Conservation (phyloP, 371 early-diverging fungal genomes). For the Dichotomocladium elegans region DNA sequence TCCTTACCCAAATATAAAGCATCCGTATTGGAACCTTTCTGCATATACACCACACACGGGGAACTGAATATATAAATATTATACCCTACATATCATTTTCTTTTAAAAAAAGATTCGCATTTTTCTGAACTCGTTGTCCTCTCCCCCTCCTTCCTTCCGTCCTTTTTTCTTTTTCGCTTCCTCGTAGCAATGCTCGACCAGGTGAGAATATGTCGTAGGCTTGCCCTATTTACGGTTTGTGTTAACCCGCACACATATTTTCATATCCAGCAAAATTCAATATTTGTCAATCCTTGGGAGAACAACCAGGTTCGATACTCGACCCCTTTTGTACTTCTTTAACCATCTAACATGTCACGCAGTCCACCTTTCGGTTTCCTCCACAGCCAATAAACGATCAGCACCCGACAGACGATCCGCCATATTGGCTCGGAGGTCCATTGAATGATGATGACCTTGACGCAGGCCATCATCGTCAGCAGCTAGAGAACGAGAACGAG, state of each 20-base stretch:
- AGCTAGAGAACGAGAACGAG: not conserved
- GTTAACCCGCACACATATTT: too few relatives aligned
- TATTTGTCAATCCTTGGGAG: constrained; percentile 16
- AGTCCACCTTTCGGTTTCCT: constrained; percentile 5
- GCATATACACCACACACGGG: not conserved
- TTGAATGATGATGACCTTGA: constrained; percentile 5
- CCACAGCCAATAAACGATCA: not conserved
- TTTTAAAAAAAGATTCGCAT: not conserved
- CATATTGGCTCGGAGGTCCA: constrained; percentile 13
- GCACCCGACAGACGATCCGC: constrained; percentile 5
- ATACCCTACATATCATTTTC: not conserved
- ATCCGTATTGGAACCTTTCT: not conserved
- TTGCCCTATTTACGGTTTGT: too few relatives aligned
- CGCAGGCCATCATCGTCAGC: not conserved
- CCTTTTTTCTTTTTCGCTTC: not conserved
- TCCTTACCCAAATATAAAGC: constrained; percentile 1
- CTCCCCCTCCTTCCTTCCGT: constrained; percentile 4
- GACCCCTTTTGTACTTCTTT: not conserved
- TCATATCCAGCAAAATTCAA: too few relatives aligned
- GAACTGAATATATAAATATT: not conserved
- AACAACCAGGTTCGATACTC: constrained; percentile 1
- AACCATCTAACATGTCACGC: not conserved
- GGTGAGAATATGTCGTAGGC: constrained; percentile 14
- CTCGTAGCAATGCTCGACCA: constrained; percentile 12
- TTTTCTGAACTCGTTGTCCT: constrained; percentile 1